These are phyloP conservation scores for Yarrowia osloensis DNA, from an alignment of 805 yeast species.

Conservation along the genomic window DNA sequence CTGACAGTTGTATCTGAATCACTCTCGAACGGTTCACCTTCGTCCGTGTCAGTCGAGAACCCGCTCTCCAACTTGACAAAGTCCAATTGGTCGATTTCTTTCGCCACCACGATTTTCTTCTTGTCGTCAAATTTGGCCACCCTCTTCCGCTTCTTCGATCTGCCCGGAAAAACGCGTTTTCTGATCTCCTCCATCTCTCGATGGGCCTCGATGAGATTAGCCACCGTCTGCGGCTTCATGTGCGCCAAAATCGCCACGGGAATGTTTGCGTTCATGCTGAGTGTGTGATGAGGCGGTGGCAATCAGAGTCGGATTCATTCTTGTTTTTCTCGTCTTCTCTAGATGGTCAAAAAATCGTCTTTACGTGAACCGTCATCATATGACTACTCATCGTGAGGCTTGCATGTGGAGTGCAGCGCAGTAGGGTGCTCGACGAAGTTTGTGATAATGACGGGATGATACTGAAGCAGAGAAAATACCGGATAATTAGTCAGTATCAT, in stretches of 20 bases:
- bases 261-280: neutral
- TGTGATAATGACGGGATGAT: too few species aligned
- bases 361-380: neutral
- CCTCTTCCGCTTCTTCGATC: neutral
- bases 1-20: neutral
- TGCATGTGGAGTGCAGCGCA: too few species aligned
- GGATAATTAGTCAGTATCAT: too few species aligned
- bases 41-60: neutral
- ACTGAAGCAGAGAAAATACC: too few species aligned
- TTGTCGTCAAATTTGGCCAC: too few species aligned
- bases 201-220: neutral
- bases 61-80: neutral
- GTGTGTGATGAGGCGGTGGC: too few species aligned
- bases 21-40: neutral
- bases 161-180: neutral
- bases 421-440: too few species aligned
- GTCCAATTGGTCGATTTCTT: too few species aligned
- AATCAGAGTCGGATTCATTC: too few species aligned
- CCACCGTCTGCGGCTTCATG: slow-evolving; percentile 1
- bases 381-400: too few species aligned
- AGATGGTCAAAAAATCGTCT: neutral
- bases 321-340: too few species aligned
- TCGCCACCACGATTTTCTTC: neutral
- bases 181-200: neutral
- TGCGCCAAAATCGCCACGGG: neutral